Conservation (phyloP, 306 rosid species). For the Glycine latifolia region DNA sequence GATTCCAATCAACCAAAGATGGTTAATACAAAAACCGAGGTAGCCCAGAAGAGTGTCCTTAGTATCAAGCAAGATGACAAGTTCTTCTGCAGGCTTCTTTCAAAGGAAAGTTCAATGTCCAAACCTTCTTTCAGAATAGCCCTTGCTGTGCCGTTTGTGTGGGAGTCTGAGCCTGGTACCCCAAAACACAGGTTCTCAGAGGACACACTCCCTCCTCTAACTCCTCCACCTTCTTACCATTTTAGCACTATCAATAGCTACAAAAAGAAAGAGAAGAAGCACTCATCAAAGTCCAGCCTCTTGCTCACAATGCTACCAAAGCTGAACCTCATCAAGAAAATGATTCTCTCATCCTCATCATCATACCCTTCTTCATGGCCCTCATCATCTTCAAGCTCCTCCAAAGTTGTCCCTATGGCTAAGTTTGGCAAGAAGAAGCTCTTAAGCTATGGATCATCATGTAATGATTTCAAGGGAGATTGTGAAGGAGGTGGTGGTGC, state of each 20-base stretch:
- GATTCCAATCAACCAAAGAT: slow-evolving; percentile 40
- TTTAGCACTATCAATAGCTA: slow-evolving; percentile 16
- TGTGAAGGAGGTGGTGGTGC: slow-evolving; percentile 41
- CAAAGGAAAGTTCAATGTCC: slow-evolving; percentile 73
- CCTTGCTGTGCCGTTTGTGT: slow-evolving; percentile 71
- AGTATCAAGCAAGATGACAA: slow-evolving; percentile 68
- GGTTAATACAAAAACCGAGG: slow-evolving; percentile 54
- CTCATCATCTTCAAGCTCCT: slow-evolving; percentile 37
- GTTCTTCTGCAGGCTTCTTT: slow-evolving; percentile 67
- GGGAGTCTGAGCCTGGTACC: slow-evolving; percentile 94
- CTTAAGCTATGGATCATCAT: slow-evolving; percentile 54
- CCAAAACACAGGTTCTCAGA: slow-evolving; percentile 66
- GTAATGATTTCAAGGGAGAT: slow-evolving; percentile 43
- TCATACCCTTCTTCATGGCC: slow-evolving; percentile 38
- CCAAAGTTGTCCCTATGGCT: slow-evolving; percentile 39
- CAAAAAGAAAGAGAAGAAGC: slow-evolving; percentile 50
- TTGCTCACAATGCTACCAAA: slow-evolving; percentile 51
- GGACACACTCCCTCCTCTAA: slow-evolving; percentile 68
- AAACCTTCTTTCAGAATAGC: slow-evolving; percentile 71
- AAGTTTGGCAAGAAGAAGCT: slow-evolving; percentile 34
- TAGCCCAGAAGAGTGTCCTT: slow-evolving; percentile 58
- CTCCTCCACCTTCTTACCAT: slow-evolving; percentile 86
- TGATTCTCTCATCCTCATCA: slow-evolving; percentile 1
- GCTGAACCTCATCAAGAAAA: slow-evolving; percentile 52
- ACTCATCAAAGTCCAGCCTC: slow-evolving; percentile 59